phyloP scores from a whole-genome alignment of 1,284 basidiomycete species.

The Irpex sp. region DNA sequence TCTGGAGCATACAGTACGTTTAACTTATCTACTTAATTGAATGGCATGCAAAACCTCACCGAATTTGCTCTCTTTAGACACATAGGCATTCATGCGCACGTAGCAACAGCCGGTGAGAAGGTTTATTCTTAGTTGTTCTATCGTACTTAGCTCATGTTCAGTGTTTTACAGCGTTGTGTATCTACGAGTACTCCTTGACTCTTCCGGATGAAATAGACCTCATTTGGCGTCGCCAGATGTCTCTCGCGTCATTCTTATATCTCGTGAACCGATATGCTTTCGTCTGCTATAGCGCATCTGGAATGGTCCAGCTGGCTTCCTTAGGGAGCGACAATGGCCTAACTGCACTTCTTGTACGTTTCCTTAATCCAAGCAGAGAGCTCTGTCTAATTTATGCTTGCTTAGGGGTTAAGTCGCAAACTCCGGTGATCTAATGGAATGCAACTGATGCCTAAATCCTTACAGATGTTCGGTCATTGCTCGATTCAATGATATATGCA shows the following conservation, averaged over 20 bases:
- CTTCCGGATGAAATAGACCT: background rate
- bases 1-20: no score
- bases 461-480: background rate
- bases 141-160: background rate
- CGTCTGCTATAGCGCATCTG: background rate
- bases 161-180: background rate
- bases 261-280: background rate
- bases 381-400: background rate
- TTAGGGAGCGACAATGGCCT: background rate
- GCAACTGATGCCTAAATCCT: background rate
- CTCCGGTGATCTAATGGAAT: background rate
- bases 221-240: background rate
- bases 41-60: no score
- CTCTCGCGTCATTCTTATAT: background rate
- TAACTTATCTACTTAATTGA: no score
- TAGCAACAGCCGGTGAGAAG: background rate
- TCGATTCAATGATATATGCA: background rate
- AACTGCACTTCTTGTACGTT: background rate
- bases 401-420: background rate
- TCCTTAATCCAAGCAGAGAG: background rate
- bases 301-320: background rate
- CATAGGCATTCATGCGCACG: background rate
- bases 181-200: conserved; percentile 1
- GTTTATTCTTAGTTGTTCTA: background rate
- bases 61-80: background rate